These are phyloP conservation scores for Linum trigynum DNA, from an alignment of 345 rosid species.

Conservation along the genomic window DNA sequence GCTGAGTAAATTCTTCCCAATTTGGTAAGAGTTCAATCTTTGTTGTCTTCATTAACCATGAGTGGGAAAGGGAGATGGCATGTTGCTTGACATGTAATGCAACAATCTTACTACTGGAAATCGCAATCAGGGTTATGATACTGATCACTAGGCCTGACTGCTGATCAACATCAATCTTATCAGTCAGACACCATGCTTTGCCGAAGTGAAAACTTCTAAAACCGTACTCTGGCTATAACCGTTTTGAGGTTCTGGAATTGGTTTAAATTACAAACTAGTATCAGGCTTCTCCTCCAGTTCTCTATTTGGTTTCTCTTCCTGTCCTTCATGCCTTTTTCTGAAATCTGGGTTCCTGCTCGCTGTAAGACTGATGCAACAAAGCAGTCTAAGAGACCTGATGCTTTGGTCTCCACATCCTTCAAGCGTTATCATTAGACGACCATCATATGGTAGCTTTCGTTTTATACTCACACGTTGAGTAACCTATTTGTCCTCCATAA, in stretches of 20 bases:
- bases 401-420: background rate
- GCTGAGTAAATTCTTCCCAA: background rate
- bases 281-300: background rate
- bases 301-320: background rate
- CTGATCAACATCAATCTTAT: background rate
- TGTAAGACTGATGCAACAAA: background rate
- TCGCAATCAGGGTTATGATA: background rate
- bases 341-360: background rate
- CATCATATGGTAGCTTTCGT: background rate
- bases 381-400: background rate
- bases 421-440: background rate
- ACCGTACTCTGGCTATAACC: background rate
- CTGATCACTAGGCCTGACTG: background rate
- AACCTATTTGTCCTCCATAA: background rate
- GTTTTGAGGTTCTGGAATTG: background rate
- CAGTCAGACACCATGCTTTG: no score
- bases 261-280: background rate
- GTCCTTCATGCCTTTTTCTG: background rate
- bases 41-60: background rate
- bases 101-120: background rate
- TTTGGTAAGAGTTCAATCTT: background rate
- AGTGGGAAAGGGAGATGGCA: background rate
- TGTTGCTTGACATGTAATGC: background rate
- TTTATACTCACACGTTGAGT: background rate
- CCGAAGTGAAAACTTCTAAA: background rate